A percentile compares a stretch with the other conserved stretches of the same genome.
Evolutionary conservation across 1,139 yeast genomes (phyloP).

Genomic region (Candida sanyaensis): DNA sequence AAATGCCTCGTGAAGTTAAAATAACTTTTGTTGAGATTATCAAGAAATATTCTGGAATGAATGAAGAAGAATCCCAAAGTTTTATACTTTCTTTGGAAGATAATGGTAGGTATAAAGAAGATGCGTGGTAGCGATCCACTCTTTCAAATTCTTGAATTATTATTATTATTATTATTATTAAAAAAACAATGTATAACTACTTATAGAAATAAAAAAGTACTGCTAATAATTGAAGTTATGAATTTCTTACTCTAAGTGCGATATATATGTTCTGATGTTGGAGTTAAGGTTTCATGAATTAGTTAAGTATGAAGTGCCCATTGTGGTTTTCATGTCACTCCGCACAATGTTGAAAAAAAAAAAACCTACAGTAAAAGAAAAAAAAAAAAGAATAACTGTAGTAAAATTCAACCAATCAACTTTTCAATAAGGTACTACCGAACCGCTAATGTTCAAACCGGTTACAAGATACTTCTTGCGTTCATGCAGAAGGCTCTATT

Average conservation of each 20-base stretch:
- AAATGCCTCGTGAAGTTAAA: slow-evolving; percentile 91
- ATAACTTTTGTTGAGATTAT: slow-evolving; percentile 69
- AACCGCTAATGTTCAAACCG: slow-evolving; percentile 2
- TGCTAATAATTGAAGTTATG: too few species aligned
- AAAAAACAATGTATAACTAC: too few species aligned
- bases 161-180: too few species aligned
- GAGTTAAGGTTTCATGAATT: too few species aligned
- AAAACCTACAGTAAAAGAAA: too few species aligned
- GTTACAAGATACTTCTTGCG: slow-evolving; percentile 1
- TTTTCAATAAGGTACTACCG: background rate
- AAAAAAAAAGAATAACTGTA: background rate
- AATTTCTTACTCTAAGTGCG: too few species aligned
- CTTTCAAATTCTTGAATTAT: too few species aligned
- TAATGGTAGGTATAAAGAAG: slow-evolving; percentile 74
- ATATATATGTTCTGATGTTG: too few species aligned
- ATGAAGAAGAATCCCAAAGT: slow-evolving; percentile 49
- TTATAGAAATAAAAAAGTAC: too few species aligned
- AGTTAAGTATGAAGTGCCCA: too few species aligned
- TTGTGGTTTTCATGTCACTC: background rate
- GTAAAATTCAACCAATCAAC: background rate
- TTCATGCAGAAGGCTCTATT: slow-evolving; percentile 5
- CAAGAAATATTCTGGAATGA: slow-evolving; percentile 36
- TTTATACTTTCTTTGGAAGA: slow-evolving; percentile 65
- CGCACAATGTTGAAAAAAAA: background rate
- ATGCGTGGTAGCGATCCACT: slow-evolving; percentile 67